Base-by-base conservation (phyloP, 306 rosid species). In the Cercis canadensis region DNA sequence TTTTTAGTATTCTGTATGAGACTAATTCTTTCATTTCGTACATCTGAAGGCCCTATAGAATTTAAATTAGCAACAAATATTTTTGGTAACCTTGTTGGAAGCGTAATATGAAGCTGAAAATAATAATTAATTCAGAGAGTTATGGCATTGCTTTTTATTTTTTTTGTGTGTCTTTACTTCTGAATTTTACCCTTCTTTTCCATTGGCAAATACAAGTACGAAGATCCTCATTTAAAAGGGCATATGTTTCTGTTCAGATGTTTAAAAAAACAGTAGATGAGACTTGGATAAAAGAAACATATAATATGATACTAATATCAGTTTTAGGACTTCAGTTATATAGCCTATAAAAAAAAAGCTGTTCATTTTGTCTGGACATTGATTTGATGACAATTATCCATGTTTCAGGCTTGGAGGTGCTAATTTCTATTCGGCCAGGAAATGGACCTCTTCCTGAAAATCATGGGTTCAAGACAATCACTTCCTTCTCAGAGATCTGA, bases 391-490 rank as follows among this genome's bases (percentile, higher is more conserved):
- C 32, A 57, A 64, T 54, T 40, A 63, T 61, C 51, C 4, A 9
- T 69, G 73, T 76, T 68, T 56, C 89, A 93, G 96, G 97, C 64
- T 81, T 88, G 89, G 93, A 88, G 78, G 98, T 83, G 69, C 59
- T 85, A 33, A 60, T 93, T 70, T 87, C 96, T 32, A 77, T 88
- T 76, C 83, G 98, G 75, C 98, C 98, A 3, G 98, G 97, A 76
- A 92, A 92, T 68, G 97, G 83, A 67, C 86, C 96, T 64, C 93
- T 92, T 80, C 98, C 93, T 37, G 90, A 85, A 57, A 73, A 84
- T 54, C 96, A 88, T 63, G 97, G 87, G 17, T 93, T 90, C 89
- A 88, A 79, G 85, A 88, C 96, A 24, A 37, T 93, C 75, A 84
- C 59, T 47, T 88, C 93, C 57, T 93, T 93, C 77, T 62, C 46